Conservation (phyloP, 1,284 basidiomycete genomes). For the Entoloma clypeatum region DNA sequence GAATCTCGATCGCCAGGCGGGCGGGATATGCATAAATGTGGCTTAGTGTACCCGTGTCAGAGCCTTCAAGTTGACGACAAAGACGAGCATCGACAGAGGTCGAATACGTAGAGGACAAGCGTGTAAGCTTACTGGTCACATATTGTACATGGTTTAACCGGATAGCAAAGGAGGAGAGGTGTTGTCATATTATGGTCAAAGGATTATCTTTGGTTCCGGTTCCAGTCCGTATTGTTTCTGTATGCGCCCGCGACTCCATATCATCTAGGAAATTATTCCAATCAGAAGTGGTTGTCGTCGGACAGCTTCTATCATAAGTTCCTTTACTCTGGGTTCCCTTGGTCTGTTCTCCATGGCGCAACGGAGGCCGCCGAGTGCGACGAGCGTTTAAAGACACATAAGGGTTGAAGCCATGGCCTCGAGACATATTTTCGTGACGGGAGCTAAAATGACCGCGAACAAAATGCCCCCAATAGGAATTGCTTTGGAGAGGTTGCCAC, state of each 20-base stretch:
- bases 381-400: conserved; percentile 8
- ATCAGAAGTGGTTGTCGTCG: conserved; percentile 2
- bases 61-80: too few relatives aligned
- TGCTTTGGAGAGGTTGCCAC: conserved; percentile 19
- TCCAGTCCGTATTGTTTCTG: conserved; percentile 8
- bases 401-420: conserved; percentile 21
- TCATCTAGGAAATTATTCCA: conserved; percentile 9
- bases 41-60: conserved; percentile 10
- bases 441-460: conserved; percentile 19
- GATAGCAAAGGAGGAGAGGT: conserved; percentile 1
- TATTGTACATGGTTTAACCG: conserved; percentile 9
- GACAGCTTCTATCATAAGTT: conserved; percentile 4
- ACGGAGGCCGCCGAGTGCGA: conserved; percentile 7
- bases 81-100: too few relatives aligned
- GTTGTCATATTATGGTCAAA: conserved; percentile 11
- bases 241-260: conserved; percentile 9
- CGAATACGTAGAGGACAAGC: too few relatives aligned
- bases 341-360: conserved; percentile 6
- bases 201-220: conserved; percentile 20
- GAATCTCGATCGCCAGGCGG: conserved; percentile 11
- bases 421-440: conserved; percentile 18
- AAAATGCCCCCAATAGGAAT: conserved; percentile 22
- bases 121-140: too few relatives aligned
- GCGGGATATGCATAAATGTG: too few relatives aligned
- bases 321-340: conserved; percentile 9